Conservation (phyloP, 176 grass and related monocot species). For the Ananas comosus region DNA sequence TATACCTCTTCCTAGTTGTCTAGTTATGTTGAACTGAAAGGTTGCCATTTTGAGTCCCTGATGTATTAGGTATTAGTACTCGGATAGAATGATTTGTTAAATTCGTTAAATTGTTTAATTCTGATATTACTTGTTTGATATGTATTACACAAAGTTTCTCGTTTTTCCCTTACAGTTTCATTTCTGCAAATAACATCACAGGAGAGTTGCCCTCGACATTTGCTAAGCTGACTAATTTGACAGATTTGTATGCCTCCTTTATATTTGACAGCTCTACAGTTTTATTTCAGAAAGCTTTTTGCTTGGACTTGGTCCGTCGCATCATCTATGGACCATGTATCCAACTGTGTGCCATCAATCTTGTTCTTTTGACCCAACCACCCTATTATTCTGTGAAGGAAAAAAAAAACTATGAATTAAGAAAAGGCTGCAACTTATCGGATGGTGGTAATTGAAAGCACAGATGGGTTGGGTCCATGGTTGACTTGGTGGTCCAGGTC, state of each 20-base stretch:
- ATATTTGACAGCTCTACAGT: neutral
- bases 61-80: conserved; percentile 1
- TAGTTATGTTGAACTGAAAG: neutral
- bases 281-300: too few species aligned
- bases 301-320: too few species aligned
- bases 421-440: too few species aligned
- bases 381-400: too few species aligned
- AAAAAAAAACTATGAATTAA: too few species aligned
- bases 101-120: too few species aligned
- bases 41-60: neutral
- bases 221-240: conserved; percentile 61
- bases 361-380: too few species aligned
- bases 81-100: conserved; percentile 8
- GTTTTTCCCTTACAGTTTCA: conserved; percentile 64
- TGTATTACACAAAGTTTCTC: conserved; percentile 13
- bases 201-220: conserved; percentile 76
- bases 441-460: too few species aligned
- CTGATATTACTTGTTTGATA: neutral
- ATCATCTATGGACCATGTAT: too few species aligned
- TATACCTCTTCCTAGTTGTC: neutral
- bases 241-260: conserved; percentile 58
- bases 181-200: conserved; percentile 83
- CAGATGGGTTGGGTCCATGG: too few species aligned
- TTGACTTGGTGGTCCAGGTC: too few species aligned
- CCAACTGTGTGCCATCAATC: too few species aligned